phyloP scores from a whole-genome alignment of 306 rosid species.

The Cicer cuneatum region DNA sequence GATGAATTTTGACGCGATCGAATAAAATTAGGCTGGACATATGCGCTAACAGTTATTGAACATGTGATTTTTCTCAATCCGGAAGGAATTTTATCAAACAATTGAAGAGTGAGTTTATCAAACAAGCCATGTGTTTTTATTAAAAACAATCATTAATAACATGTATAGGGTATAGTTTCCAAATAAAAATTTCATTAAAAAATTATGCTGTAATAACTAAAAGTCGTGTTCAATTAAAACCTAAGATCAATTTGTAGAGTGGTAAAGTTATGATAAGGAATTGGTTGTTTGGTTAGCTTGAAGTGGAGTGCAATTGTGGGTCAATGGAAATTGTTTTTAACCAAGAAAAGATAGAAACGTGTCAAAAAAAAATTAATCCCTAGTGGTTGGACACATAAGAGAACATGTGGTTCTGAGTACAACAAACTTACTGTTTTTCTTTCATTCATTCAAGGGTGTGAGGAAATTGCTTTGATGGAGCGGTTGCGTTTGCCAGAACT shows the following conservation, averaged over 20 bases:
- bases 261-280: neutral
- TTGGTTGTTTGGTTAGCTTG: slow-evolving; percentile 16
- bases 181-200: neutral
- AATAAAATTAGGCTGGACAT: neutral
- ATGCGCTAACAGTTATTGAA: neutral
- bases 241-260: neutral
- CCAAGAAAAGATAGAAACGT: slow-evolving; percentile 37
- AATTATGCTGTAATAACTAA: neutral
- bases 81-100: neutral
- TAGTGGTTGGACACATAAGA: slow-evolving; percentile 21
- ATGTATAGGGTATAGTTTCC: neutral
- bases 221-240: neutral
- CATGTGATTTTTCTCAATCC: neutral
- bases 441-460: slow-evolving; percentile 21
- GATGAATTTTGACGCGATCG: slow-evolving; percentile 22
- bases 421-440: slow-evolving; percentile 1
- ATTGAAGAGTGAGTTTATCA: neutral
- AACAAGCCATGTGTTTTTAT: neutral
- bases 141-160: neutral
- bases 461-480: slow-evolving; percentile 24
- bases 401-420: slow-evolving; percentile 36
- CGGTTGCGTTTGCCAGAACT: neutral
- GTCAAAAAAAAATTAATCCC: slow-evolving; percentile 53
- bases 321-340: neutral
- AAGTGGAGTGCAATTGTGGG: neutral